These are phyloP conservation scores for Paecilomyces sp. DNA, from an alignment of 2,329 filamentous ascomycete genomes.

Conservation along the genomic window DNA sequence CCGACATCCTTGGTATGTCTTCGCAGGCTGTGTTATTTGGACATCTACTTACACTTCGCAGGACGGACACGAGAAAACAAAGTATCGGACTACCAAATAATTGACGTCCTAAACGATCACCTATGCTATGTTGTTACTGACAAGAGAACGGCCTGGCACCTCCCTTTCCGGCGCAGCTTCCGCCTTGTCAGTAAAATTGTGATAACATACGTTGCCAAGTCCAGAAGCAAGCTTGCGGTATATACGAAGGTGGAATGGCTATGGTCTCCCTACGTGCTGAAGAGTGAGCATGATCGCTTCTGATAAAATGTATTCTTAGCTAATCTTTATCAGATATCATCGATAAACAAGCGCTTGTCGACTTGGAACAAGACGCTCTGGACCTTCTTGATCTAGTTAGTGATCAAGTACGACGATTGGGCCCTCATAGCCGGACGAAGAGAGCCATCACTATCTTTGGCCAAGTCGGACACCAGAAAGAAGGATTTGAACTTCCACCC, in stretches of 20 bases:
- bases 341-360: slow-evolving; percentile 62
- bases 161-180: slow-evolving; percentile 74
- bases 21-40: background rate
- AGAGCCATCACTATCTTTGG: slow-evolving; percentile 44
- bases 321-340: slow-evolving; percentile 38
- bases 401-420: slow-evolving; percentile 42
- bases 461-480: slow-evolving; percentile 38
- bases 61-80: slow-evolving; percentile 48
- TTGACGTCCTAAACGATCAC: slow-evolving; percentile 76
- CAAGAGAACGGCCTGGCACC: slow-evolving; percentile 66
- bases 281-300: slow-evolving; percentile 22
- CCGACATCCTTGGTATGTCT: slow-evolving; percentile 55
- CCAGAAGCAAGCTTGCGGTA: slow-evolving; percentile 82
- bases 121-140: slow-evolving; percentile 62
- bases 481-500: slow-evolving; percentile 30
- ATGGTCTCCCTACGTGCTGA: slow-evolving; percentile 50
- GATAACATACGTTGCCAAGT: slow-evolving; percentile 88
- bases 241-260: slow-evolving; percentile 86
- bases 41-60: slow-evolving; percentile 9
- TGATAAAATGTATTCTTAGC: background rate
- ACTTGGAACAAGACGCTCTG: slow-evolving; percentile 46
- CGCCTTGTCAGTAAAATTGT: slow-evolving; percentile 83
- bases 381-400: slow-evolving; percentile 44
- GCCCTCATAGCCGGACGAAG: slow-evolving; percentile 40
- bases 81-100: slow-evolving; percentile 75